A percentile compares a stretch with the other conserved stretches of the same genome.
phyloP scores from a whole-genome alignment of 306 rosid species.

The Psophocarpus tetragonolobus region DNA sequence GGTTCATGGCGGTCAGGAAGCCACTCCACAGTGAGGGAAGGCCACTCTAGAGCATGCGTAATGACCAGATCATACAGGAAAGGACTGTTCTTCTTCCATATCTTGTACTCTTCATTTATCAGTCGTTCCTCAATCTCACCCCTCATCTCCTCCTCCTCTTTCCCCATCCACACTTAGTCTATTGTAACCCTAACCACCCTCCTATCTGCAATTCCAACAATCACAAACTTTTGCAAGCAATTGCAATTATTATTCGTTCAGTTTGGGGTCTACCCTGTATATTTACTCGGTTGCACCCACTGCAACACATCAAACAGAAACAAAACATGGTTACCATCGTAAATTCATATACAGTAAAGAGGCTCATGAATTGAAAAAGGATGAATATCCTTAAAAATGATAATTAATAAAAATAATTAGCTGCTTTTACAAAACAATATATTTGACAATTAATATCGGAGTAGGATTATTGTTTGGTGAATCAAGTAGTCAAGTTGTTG shows the following conservation, averaged over 20 bases:
- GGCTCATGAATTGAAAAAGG: neutral
- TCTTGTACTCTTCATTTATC: constrained; percentile 97
- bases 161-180: constrained; percentile 59
- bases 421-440: neutral
- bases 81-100: constrained; percentile 99
- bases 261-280: neutral
- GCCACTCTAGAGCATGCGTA: constrained; percentile 99
- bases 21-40: constrained; percentile 98
- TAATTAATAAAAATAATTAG: neutral
- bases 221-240: neutral
- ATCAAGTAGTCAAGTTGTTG: neutral
- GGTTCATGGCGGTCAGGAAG: constrained; percentile 91
- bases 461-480: neutral
- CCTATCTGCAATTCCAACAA: neutral
- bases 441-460: neutral
- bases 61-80: constrained; percentile 91
- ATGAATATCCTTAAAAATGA: neutral
- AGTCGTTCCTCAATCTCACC: constrained; percentile 94
- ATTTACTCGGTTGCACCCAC: neutral
- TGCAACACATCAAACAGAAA: neutral
- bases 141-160: constrained; percentile 95
- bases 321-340: neutral
- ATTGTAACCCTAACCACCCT: neutral
- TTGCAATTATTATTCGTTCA: neutral
- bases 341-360: neutral